Percentiles rank a stretch among this genome's conserved stretches.
These are phyloP conservation scores for Arabis hirsuta DNA, from an alignment of 345 rosid genomes.

Conservation along the genomic window DNA sequence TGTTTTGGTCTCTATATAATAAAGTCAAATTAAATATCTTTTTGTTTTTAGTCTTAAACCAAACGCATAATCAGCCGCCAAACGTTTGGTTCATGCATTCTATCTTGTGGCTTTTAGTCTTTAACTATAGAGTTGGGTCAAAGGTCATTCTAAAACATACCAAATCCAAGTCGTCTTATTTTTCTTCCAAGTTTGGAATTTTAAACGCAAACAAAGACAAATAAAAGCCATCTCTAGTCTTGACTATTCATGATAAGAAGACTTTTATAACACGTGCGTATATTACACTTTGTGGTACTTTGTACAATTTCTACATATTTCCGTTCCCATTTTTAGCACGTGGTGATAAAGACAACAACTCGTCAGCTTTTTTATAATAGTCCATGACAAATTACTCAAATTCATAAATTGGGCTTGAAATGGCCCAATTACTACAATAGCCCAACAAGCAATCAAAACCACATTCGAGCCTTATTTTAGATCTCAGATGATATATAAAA, in stretches of 20 bases:
- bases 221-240: conserved; percentile 22
- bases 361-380: not conserved
- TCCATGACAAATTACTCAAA: not conserved
- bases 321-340: not conserved
- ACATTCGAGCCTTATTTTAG: not conserved
- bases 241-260: conserved; percentile 39
- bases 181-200: conserved; percentile 19
- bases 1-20: not conserved
- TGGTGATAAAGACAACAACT: conserved; percentile 17
- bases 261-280: conserved; percentile 30
- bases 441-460: not conserved
- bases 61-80: conserved; percentile 37
- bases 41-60: conserved; percentile 5
- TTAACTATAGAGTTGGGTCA: conserved; percentile 22
- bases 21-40: conserved; percentile 27
- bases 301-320: not conserved
- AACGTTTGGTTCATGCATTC: conserved; percentile 37
- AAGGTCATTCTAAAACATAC: conserved; percentile 32
- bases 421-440: not conserved
- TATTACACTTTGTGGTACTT: not conserved
- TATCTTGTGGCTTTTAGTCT: conserved; percentile 9
- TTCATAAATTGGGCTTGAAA: not conserved
- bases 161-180: not conserved
- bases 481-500: not conserved
- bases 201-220: conserved; percentile 2